Evolutionary conservation across 2,329 filamentous ascomycete species (phyloP), one percentile per base, ranked within the genome.

Genomic region (Alternaria novae-zelandiae): DNA sequence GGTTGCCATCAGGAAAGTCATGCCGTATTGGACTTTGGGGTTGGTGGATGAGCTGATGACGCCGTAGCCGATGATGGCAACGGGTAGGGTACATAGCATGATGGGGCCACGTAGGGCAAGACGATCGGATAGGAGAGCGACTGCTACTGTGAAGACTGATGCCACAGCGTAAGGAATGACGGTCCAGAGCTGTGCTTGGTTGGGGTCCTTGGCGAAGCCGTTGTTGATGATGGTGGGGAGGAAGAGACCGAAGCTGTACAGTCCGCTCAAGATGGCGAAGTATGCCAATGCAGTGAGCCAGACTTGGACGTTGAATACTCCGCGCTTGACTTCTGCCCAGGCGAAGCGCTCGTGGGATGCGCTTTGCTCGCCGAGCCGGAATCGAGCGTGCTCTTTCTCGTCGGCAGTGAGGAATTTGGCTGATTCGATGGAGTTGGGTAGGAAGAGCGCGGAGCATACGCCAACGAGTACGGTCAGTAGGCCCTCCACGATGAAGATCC

Each of bases 1-100:
- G 0, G 85, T 86, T 1, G 89, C 87, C 87, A 90, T 90, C 57
- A 91, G 80, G 70, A 89, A 89, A 0, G 88, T 90, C 87, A 90
- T 90, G 43, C 83, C 88, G 68, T 90, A 91, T 55, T 88, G 86
- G 5, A 86, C 82, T 1, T 83, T 81, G 2, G 87, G 75, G 21
- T 83, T 81, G 10, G 81, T 74, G 17, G 86, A 82, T 51, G 87
- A 87, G 64, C 86, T 87, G 59, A 91, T 90, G 8, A 86, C 86
- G 0, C 85, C 89, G 68, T 91, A 91, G 15, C 89, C 89, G 17
- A 86, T 81, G 57, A 91, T 90, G 23, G 89, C 87, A 51, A 91
- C 81, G 9, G 88, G 88, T 0, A 91, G 81, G 0, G 87, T 87
- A 74, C 82, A 84, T 4, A 91, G 84, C 86, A 91, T 90, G 43